Conservation (phyloP, 495 filamentous ascomycete species). For the Penicillium soppii region DNA sequence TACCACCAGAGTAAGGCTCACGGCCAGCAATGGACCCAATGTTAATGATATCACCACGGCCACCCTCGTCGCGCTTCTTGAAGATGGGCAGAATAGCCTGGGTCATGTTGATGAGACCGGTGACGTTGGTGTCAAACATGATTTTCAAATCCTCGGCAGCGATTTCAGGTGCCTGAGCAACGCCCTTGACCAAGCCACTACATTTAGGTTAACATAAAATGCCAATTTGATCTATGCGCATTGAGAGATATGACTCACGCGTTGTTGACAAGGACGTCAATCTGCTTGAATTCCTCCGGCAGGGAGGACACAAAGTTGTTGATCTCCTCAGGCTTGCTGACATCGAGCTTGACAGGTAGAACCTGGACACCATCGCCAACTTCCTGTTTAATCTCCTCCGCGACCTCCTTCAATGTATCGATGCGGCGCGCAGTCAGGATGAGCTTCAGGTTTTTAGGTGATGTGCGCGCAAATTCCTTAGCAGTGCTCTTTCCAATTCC, state of each 20-base stretch:
- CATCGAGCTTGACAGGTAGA: constrained; percentile 79
- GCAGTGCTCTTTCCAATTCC: constrained; percentile 88
- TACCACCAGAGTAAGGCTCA: constrained; percentile 84
- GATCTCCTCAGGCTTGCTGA: constrained; percentile 77
- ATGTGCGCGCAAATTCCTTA: constrained; percentile 86
- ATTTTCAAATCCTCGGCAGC: constrained; percentile 74
- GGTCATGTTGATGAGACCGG: constrained; percentile 94
- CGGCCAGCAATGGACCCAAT: constrained; percentile 94
- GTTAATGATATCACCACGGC: constrained; percentile 92
- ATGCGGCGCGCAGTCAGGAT: constrained; percentile 83
- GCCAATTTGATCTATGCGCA: constrained; percentile 4
- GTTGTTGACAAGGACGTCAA: constrained; percentile 95
- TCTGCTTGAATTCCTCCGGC: constrained; percentile 80
- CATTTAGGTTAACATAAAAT: not conserved
- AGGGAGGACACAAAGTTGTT: constrained; percentile 68
- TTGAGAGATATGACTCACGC: constrained; percentile 59
- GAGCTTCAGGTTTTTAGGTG: constrained; percentile 77
- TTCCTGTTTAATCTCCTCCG: constrained; percentile 73
- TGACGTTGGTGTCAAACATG: constrained; percentile 94
- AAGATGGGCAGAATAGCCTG: constrained; percentile 86
- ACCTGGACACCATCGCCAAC: constrained; percentile 81
- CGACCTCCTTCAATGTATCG: constrained; percentile 73
- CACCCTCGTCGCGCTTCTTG: constrained; percentile 74
- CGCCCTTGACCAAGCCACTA: constrained; percentile 83
- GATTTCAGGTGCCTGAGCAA: constrained; percentile 85